Evolutionary conservation across 495 filamentous ascomycete genomes (phyloP), one percentile per base, ranked within the genome.

Genomic region (Rostrohypoxylon terebratum): DNA sequence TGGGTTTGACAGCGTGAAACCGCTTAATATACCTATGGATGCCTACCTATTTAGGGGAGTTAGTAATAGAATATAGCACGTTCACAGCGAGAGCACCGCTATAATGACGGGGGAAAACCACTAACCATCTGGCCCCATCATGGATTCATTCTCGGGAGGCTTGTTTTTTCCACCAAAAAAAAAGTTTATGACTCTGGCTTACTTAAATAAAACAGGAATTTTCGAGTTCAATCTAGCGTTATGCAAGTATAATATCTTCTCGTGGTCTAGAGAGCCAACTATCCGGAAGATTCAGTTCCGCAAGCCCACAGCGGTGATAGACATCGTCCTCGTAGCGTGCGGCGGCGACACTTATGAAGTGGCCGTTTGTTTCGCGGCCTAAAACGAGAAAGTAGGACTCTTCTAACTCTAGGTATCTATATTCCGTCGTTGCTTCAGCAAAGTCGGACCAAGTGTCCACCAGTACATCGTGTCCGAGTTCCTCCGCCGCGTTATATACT

Each of bases 361-460:
- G 47, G 1, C 67, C 67, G 13, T 64, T 62, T 36, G 67, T 69
- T 20, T 44, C 50, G 33, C 59, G 59, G 13, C 48, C 67, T 47
- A 69, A 50, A 10, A 69, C 25, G 6, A 69, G 58, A 34, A 57
- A 69, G 1, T 36, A 57, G 20, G 38, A 45, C 7, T 58, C 16
- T 14, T 64, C 40, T 33, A n/a, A 40, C 18, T 31, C 59, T 1
- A 51, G 33, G 18, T 42, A 48, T 16, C 28, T 18, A 31, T 64
- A 64, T 44, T 54, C 61, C 21, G 51, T n/a, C 5, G 33, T 36
- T n/a, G 25, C 47, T 58, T 57, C 51, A 33, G 67, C 63, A 50
- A 61, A 69, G 23, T 69, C 67, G 18, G 67, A 58, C 67, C 67
- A 69, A 20, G 36, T 14, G 1, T 69, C 67, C 7, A 63, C 21